These are phyloP conservation scores for Arabidopsis lyrata DNA, from an alignment of 441 rosid species.

Conservation along the genomic window DNA sequence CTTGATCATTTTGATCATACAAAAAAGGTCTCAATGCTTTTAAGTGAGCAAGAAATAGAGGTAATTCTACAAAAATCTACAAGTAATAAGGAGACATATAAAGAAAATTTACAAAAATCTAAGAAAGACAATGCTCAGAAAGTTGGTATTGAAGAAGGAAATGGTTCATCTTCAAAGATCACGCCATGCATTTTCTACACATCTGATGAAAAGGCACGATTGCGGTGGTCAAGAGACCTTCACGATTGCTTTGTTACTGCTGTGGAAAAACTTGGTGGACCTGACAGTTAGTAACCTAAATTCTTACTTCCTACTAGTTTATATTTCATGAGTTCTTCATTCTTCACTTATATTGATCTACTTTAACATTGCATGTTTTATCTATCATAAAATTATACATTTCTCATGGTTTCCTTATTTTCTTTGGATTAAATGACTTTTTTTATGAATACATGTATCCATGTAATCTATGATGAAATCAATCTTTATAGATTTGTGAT, in stretches of 20 bases:
- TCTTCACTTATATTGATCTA: slow-evolving; percentile 4
- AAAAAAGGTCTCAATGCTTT: slow-evolving; percentile 16
- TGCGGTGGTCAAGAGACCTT: slow-evolving; percentile 43
- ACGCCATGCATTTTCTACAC: slow-evolving; percentile 40
- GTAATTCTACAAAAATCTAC: background rate
- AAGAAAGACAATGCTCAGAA: slow-evolving; percentile 1
- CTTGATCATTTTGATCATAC: background rate
- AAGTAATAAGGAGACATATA: background rate
- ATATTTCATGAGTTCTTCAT: slow-evolving; percentile 7
- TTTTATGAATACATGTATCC: slow-evolving; percentile 16
- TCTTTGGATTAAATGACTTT: slow-evolving; percentile 1
- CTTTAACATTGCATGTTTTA: slow-evolving; percentile 14
- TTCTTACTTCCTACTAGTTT: no score
- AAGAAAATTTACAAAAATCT: background rate
- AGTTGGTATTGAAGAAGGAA: slow-evolving; percentile 5
- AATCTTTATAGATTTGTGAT: slow-evolving; percentile 10
- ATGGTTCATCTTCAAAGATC: slow-evolving; percentile 35
- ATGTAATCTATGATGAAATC: slow-evolving; percentile 15
- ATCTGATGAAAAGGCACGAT: slow-evolving; percentile 39
- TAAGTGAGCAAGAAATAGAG: slow-evolving; percentile 22
- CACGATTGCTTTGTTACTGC: slow-evolving; percentile 41
- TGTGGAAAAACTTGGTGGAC: slow-evolving; percentile 41
- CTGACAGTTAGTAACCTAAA: slow-evolving; percentile 34
- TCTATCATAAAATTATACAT: background rate
- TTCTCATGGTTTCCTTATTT: background rate